Percentiles rank a stretch among this genome's conserved stretches.
Conservation (phyloP, 495 filamentous ascomycete genomes). For the Aspergillus affinis region DNA sequence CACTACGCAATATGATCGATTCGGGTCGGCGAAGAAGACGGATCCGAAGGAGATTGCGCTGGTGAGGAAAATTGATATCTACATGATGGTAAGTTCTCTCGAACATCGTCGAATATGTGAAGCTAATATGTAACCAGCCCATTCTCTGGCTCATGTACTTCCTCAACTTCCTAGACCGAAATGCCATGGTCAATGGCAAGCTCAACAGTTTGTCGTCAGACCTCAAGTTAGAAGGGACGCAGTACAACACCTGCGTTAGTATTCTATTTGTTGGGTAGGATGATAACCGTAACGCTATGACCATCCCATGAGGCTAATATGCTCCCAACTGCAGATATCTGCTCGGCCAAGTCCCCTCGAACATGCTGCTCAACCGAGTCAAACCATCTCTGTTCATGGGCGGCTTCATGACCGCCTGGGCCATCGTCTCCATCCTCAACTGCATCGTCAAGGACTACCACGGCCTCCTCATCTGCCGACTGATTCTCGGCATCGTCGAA, state of each 20-base stretch:
- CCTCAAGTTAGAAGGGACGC: constrained; percentile 38
- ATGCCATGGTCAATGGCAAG: constrained; percentile 31
- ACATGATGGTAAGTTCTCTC: constrained; percentile 34
- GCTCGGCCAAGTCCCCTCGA: constrained; percentile 55
- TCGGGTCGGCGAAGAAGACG: constrained; percentile 10
- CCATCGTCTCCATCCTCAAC: constrained; percentile 43
- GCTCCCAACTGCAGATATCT: constrained; percentile 33
- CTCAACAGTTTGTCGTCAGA: constrained; percentile 44
- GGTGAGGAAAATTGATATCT: constrained; percentile 47
- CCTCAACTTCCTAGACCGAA: constrained; percentile 51
- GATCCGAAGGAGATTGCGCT: constrained; percentile 24
- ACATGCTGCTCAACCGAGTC: constrained; percentile 53
- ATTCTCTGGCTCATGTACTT: constrained; percentile 51
- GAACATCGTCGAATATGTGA: neutral
- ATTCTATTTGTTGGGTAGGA: constrained; percentile 57
- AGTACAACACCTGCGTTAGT: constrained; percentile 55
- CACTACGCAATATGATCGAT: constrained; percentile 12
- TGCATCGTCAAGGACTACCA: constrained; percentile 43
- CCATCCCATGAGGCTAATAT: neutral
- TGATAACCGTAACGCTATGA: no score
- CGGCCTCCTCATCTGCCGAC: constrained; percentile 36
- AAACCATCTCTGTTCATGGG: constrained; percentile 31
- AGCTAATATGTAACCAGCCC: constrained; percentile 20
- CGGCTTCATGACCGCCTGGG: constrained; percentile 51
- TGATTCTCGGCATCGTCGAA: constrained; percentile 48